Conservation (phyloP, 2,329 filamentous ascomycete genomes). For the Alternaria ethzedia region DNA sequence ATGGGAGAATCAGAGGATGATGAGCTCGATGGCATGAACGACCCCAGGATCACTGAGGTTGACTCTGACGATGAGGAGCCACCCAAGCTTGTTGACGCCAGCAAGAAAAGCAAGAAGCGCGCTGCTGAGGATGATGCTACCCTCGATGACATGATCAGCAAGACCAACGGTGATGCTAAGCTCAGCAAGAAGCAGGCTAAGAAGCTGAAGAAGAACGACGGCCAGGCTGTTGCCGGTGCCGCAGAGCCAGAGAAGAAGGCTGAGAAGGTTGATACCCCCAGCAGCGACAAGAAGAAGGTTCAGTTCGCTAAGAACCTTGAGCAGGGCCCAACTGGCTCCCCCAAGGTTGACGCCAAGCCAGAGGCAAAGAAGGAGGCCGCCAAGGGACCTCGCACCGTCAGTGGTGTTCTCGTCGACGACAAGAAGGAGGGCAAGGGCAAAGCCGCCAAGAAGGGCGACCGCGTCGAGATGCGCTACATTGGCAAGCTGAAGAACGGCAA, state of each 20-base stretch:
- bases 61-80: constrained; percentile 75
- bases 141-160: constrained; percentile 86
- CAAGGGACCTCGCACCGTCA: constrained; percentile 73
- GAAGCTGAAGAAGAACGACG: constrained; percentile 99
- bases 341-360: constrained; percentile 53
- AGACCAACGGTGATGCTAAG: constrained; percentile 73
- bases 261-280: constrained; percentile 56
- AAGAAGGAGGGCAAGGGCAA: constrained; percentile 88
- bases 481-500: constrained; percentile 93
- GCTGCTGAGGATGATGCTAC: constrained; percentile 66
- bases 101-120: constrained; percentile 83
- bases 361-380: constrained; percentile 60
- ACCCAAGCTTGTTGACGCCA: constrained; percentile 59
- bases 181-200: constrained; percentile 96
- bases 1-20: constrained; percentile 57
- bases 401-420: constrained; percentile 93
- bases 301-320: constrained; percentile 99
- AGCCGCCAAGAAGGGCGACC: constrained; percentile 87
- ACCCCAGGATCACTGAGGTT: constrained; percentile 84
- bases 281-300: constrained; percentile 81
- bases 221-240: constrained; percentile 70
- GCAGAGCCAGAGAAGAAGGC: constrained; percentile 62
- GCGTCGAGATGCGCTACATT: constrained; percentile 94
- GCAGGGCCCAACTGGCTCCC: constrained; percentile 79
- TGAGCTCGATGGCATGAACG: constrained; percentile 66